Evolutionary conservation across 495 filamentous ascomycete species (phyloP).

Genomic region (Aspergillus saccharolyticus): DNA sequence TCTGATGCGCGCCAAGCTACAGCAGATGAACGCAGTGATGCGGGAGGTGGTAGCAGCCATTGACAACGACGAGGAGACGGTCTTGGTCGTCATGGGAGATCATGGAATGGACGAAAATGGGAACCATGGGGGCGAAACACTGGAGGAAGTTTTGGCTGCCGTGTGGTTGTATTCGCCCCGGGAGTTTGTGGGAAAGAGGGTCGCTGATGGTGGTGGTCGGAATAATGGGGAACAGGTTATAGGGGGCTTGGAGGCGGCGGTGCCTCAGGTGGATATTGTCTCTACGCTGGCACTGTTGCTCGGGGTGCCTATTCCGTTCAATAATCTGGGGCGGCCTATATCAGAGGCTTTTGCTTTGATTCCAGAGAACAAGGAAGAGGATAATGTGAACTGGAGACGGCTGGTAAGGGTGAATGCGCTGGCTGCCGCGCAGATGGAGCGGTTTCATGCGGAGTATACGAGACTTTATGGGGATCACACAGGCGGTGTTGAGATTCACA

Average conservation of each 20-base stretch:
- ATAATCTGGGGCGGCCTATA: constrained; percentile 87
- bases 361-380: constrained; percentile 33
- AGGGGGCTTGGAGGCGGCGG: constrained; percentile 42
- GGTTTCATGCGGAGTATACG: constrained; percentile 68
- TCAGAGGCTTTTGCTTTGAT: constrained; percentile 71
- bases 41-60: constrained; percentile 60
- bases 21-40: constrained; percentile 81
- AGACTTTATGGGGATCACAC: constrained; percentile 25
- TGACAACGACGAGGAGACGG: constrained; percentile 62
- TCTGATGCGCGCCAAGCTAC: constrained; percentile 80
- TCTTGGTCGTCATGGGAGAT: constrained; percentile 95
- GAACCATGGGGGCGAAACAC: constrained; percentile 91
- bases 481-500: not conserved
- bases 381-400: constrained; percentile 61
- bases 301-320: constrained; percentile 89
- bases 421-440: constrained; percentile 75
- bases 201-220: not conserved
- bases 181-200: not conserved
- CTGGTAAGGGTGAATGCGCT: constrained; percentile 66
- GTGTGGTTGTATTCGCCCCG: constrained; percentile 85
- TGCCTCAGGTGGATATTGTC: constrained; percentile 90
- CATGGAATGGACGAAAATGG: constrained; percentile 97
- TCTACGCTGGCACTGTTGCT: constrained; percentile 83
- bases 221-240: constrained; percentile 52
- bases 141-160: constrained; percentile 87